Evolutionary conservation across 73 alveolate genomes (phyloP), one percentile per base, ranked within the genome.

Genomic region (Paramecium octaurelia): DNA sequence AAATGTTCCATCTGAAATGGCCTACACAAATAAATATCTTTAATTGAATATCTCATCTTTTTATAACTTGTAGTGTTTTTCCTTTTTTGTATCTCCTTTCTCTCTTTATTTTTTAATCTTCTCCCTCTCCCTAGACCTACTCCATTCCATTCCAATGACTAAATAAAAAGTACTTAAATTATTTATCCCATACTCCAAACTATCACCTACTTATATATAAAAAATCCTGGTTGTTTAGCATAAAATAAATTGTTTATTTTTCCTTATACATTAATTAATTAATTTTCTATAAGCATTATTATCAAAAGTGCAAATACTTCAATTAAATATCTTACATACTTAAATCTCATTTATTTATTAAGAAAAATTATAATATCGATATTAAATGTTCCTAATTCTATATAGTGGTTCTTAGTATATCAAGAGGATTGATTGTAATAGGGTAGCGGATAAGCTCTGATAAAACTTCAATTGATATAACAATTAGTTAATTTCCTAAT

Each of bases 1-100:
- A 92, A 97, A 97, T 40, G 99, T 95, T 12, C 99, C 99, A 96
- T 96, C 99, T n/a, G 46, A 46, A 10, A 80, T 80, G 27, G 48
- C 57, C 18, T 69, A 42, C 27, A 70, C 84, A 44, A 44, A 57
- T 23, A 64, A 31, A 54, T 89, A 89, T 69, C 94, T 69, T 27
- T 69, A 59, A 46, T 89, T 83, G 84, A 89, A 89, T 21, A 50
- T 69, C 44, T 89, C 94, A 18, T 83, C 90, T 40, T 24, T 24
- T 42, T 89, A 27, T 24, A 70, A 44, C 34, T 73, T 69, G 58
- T 89, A 89, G 60, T 89, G 92, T 71, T 83, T 60, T 23, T 80
- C 57, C 57, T 80, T 40, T 23, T 80, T 40, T 21, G 48, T 44
- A 10, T 80, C 57, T 5, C 0, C 35, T 54, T 54, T 54, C 69